Percentiles rank a stretch among this genome's conserved stretches.
Evolutionary conservation across 2,329 filamentous ascomycete genomes (phyloP).

Genomic region (Ramularia endophylla): DNA sequence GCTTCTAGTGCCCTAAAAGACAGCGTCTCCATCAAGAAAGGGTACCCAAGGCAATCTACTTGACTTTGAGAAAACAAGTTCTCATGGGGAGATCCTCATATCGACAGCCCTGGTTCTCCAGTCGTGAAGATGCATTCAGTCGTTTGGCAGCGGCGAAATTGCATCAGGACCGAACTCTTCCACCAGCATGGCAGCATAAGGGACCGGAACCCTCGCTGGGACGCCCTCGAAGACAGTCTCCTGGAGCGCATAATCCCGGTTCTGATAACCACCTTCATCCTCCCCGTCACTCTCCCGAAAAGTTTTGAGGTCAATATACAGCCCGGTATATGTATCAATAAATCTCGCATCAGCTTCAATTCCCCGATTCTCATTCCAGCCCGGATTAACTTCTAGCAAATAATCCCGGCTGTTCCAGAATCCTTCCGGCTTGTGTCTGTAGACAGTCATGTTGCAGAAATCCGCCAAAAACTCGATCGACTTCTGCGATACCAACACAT

Average conservation of each 20-base stretch:
- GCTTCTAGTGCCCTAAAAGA: too few relatives aligned
- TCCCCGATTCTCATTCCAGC: constrained; percentile 45
- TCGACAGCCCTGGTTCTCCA: too few relatives aligned
- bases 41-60: too few relatives aligned
- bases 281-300: constrained; percentile 51
- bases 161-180: constrained; percentile 51
- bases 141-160: too few relatives aligned
- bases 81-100: too few relatives aligned
- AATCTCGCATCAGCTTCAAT: constrained; percentile 58
- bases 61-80: too few relatives aligned
- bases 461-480: constrained; percentile 51
- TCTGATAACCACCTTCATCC: constrained; percentile 50
- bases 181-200: constrained; percentile 48
- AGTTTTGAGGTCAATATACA: constrained; percentile 59
- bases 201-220: constrained; percentile 51
- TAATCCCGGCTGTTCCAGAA: constrained; percentile 34
- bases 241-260: constrained; percentile 51
- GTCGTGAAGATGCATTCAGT: too few relatives aligned
- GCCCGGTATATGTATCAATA: constrained; percentile 54
- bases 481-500: constrained; percentile 52
- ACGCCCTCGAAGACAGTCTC: constrained; percentile 49
- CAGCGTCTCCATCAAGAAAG: too few relatives aligned
- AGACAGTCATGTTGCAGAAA: constrained; percentile 58
- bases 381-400: constrained; percentile 55
- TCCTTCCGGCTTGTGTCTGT: constrained; percentile 27